Evolutionary conservation across 1,284 basidiomycete species (phyloP).

Genomic region (Boletellus deceptivus): DNA sequence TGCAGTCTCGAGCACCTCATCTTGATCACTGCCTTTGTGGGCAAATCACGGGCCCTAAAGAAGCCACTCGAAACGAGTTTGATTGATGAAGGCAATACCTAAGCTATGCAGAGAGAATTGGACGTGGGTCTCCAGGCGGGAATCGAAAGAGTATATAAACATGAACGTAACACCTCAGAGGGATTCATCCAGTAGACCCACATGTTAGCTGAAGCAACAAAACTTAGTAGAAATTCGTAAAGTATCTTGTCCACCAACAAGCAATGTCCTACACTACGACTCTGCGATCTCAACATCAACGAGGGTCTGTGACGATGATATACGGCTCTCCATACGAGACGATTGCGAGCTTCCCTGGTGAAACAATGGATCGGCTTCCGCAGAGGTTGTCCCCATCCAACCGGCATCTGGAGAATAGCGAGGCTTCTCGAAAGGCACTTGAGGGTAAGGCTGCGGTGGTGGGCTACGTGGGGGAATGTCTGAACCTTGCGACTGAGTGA

Average conservation of each 20-base stretch:
- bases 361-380: conserved; percentile 25
- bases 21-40: conserved; percentile 8
- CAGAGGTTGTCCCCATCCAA: conserved; percentile 21
- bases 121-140: conserved; percentile 3
- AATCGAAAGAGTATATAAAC: conserved; percentile 13
- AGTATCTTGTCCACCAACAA: conserved; percentile 20
- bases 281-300: conserved; percentile 30
- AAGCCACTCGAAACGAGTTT: conserved; percentile 1
- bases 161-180: conserved; percentile 13
- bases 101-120: conserved; percentile 5
- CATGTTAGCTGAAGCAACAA: conserved; percentile 35
- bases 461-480: conserved; percentile 40
- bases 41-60: not conserved
- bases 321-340: conserved; percentile 29
- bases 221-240: conserved; percentile 27
- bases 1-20: conserved; percentile 6
- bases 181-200: conserved; percentile 15
- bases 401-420: conserved; percentile 25
- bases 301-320: conserved; percentile 29
- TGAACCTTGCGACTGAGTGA: conserved; percentile 52
- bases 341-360: conserved; percentile 34
- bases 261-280: conserved; percentile 21
- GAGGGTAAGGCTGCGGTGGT: conserved; percentile 30
- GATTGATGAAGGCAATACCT: conserved; percentile 4
- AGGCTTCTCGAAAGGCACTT: conserved; percentile 38